Evolutionary conservation across 192 early-diverging fungal genomes (phyloP).

Genomic region (Gonapodya prolifera): DNA sequence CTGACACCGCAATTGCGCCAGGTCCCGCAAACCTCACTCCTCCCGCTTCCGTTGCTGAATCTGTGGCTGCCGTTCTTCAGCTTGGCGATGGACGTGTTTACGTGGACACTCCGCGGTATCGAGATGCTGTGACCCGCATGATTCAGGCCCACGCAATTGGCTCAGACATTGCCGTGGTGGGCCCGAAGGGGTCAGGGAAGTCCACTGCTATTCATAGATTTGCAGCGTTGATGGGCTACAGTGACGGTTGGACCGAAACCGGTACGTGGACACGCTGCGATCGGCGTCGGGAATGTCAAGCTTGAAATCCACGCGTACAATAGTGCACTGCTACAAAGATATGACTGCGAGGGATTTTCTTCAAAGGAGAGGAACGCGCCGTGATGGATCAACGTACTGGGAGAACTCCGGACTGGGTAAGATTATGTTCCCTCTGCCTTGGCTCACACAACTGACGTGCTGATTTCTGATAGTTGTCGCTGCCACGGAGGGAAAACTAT

Average conservation of each 20-base stretch:
- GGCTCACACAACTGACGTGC: not conserved
- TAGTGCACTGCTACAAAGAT: slow-evolving; percentile 37
- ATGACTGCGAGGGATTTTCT: slow-evolving; percentile 72
- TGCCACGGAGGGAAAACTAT: slow-evolving; percentile 53
- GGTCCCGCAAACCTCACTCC: not conserved
- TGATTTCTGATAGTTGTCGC: slow-evolving; percentile 48
- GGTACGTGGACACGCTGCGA: slow-evolving; percentile 47
- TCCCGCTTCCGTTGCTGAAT: not conserved
- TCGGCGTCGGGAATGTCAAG: too few relatives aligned
- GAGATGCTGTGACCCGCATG: slow-evolving; percentile 14
- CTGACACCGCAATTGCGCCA: not conserved
- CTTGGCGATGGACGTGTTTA: slow-evolving; percentile 8
- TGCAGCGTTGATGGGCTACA: slow-evolving; percentile 26
- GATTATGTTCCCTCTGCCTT: not conserved
- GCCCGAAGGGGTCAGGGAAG: slow-evolving; percentile 63
- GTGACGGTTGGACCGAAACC: slow-evolving; percentile 25
- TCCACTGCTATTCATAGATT: slow-evolving; percentile 50
- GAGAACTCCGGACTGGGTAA: slow-evolving; percentile 7
- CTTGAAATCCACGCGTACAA: too few relatives aligned
- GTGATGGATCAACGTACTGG: slow-evolving; percentile 61
- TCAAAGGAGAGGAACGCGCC: slow-evolving; percentile 56
- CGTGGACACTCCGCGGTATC: slow-evolving; percentile 17
- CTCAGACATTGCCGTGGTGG: slow-evolving; percentile 55
- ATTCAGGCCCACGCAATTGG: slow-evolving; percentile 35
- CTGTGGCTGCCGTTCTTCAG: not conserved